These are phyloP conservation scores for Yamagishiella unicocca DNA, from an alignment of 139 green algal species.

Conservation along the genomic window DNA sequence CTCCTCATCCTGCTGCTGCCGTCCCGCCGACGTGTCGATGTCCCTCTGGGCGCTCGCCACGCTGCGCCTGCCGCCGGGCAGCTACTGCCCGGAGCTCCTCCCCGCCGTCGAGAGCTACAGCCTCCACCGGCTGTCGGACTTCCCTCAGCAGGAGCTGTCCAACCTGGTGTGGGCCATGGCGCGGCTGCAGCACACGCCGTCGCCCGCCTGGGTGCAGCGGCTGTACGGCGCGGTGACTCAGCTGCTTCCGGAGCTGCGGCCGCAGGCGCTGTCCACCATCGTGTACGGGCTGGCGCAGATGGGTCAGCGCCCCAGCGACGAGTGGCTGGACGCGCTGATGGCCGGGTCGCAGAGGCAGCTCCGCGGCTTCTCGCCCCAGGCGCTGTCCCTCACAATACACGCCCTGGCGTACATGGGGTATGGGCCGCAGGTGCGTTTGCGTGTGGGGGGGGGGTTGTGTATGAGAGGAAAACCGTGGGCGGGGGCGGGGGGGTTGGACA, in stretches of 20 bases:
- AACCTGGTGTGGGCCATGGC: constrained; percentile 38
- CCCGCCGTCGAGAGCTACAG: constrained; percentile 12
- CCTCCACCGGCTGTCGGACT: not conserved
- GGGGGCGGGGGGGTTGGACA: too few species aligned
- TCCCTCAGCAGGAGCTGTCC: constrained; percentile 7
- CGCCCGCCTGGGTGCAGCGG: not conserved
- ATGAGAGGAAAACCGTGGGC: too few species aligned
- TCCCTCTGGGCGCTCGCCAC: constrained; percentile 36
- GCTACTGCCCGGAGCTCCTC: constrained; percentile 13
- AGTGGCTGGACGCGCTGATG: constrained; percentile 17
- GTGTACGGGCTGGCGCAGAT: constrained; percentile 34
- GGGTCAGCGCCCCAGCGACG: not conserved
- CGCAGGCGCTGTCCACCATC: constrained; percentile 32
- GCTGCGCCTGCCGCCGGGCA: not conserved
- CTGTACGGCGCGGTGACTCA: not conserved
- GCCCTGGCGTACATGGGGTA: constrained; percentile 5
- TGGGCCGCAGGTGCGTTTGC: too few species aligned
- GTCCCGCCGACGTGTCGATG: constrained; percentile 26
- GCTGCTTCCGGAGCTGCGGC: constrained; percentile 18
- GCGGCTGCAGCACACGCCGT: constrained; percentile 33
- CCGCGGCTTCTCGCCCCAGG: constrained; percentile 3
- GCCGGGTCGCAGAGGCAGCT: not conserved
- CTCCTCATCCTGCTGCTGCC: not conserved
- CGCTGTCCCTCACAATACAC: constrained; percentile 17
- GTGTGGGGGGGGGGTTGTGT: too few species aligned